Evolutionary conservation across 768 basidiomycete species (phyloP).

Genomic region (Tulasnella sp.): DNA sequence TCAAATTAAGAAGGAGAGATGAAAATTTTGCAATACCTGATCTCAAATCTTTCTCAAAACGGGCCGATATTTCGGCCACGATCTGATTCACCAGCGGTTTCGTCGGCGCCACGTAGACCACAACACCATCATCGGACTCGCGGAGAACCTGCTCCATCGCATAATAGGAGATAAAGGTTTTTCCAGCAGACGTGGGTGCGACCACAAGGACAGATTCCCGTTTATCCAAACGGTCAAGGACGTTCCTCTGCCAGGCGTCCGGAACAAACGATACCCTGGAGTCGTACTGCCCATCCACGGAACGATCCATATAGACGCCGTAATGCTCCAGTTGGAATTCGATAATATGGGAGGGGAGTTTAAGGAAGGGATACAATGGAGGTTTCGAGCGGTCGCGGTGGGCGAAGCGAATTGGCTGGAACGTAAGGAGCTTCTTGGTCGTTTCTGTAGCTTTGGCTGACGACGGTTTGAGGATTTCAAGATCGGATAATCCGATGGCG

Average conservation of each 20-base stretch:
- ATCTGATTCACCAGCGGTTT: slow-evolving; percentile 71
- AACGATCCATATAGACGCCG: slow-evolving; percentile 72
- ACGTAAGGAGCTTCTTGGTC: neutral
- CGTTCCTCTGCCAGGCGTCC: slow-evolving; percentile 70
- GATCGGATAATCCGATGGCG: slow-evolving; percentile 55
- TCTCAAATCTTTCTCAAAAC: slow-evolving; percentile 61
- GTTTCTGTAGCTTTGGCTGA: neutral
- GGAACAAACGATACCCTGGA: slow-evolving; percentile 64
- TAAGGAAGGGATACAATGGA: slow-evolving; percentile 57
- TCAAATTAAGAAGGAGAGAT: neutral
- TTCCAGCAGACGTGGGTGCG: slow-evolving; percentile 48
- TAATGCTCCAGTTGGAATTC: slow-evolving; percentile 71
- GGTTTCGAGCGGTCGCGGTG: slow-evolving; percentile 45
- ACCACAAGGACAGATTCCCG: slow-evolving; percentile 66
- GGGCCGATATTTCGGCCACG: slow-evolving; percentile 66
- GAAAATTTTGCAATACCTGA: slow-evolving; percentile 44
- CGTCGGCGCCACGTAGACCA: slow-evolving; percentile 76
- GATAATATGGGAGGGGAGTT: slow-evolving; percentile 58
- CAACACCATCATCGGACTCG: slow-evolving; percentile 64
- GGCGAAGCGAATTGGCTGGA: slow-evolving; percentile 17
- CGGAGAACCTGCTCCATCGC: slow-evolving; percentile 73
- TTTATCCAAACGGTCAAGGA: slow-evolving; percentile 65
- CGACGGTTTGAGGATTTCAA: slow-evolving; percentile 39
- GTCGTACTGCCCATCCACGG: slow-evolving; percentile 66
- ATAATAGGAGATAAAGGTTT: slow-evolving; percentile 77